Percentiles rank a stretch among this genome's conserved stretches.
These are phyloP conservation scores for Achlya hypogyna DNA, from an alignment of 352 stramenopile species.

Conservation along the genomic window DNA sequence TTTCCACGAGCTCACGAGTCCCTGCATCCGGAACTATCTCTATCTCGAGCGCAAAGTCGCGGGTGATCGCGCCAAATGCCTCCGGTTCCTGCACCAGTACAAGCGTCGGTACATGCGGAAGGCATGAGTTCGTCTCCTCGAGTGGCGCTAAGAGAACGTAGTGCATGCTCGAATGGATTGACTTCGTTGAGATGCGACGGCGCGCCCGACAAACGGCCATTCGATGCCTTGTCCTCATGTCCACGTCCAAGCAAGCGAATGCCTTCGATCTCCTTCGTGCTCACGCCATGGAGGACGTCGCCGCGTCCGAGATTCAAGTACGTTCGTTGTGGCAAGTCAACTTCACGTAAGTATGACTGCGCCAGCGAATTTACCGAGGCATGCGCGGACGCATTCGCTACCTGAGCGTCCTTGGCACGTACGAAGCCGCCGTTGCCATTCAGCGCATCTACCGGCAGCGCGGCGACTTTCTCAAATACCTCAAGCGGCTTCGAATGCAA, in stretches of 20 bases:
- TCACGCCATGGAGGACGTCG: conserved; percentile 2
- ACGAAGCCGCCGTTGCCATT: neutral
- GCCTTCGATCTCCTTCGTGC: neutral
- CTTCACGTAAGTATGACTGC: neutral
- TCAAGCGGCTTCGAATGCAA: neutral
- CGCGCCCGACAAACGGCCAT: neutral
- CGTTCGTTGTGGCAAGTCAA: neutral
- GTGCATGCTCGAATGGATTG: neutral
- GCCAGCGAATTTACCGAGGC: neutral
- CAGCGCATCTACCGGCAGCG: conserved; percentile 11
- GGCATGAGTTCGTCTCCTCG: neutral
- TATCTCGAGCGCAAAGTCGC: conserved; percentile 31
- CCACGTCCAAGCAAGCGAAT: neutral
- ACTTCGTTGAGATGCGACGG: neutral
- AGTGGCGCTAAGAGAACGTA: neutral
- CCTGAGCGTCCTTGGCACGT: neutral
- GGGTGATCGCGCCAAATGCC: neutral
- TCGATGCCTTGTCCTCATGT: neutral
- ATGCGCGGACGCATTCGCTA: neutral
- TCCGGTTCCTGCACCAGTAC: neutral
- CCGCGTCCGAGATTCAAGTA: conserved; percentile 10
- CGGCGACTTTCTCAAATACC: neutral
- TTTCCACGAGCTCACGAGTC: conserved; percentile 45
- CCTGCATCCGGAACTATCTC: conserved; percentile 42
- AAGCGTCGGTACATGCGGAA: neutral